phyloP scores from a whole-genome alignment of 1,139 yeast species.

The Suhomyces bokatorum region DNA sequence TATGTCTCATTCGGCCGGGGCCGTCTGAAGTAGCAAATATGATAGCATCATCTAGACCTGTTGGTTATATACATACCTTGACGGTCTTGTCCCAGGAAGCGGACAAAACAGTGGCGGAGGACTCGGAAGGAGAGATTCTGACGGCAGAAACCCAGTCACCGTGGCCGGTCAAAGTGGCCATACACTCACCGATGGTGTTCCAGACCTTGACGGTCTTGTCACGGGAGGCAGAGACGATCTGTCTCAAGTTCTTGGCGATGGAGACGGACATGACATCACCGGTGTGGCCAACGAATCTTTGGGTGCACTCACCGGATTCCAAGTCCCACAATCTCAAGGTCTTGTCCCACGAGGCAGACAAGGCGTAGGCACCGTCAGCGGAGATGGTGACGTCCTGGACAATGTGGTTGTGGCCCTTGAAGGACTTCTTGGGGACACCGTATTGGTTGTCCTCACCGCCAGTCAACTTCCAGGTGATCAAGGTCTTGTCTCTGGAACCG shows the following conservation, averaged over 20 bases:
- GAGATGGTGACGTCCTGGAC: constrained; percentile 98
- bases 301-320: constrained; percentile 90
- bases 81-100: constrained; percentile 99
- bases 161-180: constrained; percentile 94
- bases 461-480: constrained; percentile 98
- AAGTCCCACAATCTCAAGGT: constrained; percentile 99
- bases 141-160: constrained; percentile 99
- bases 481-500: constrained; percentile 98
- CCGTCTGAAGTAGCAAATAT: constrained; percentile 99
- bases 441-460: constrained; percentile 92
- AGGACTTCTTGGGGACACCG: constrained; percentile 98
- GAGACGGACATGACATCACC: constrained; percentile 97
- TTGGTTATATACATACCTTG: constrained; percentile 72
- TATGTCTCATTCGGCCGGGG: constrained; percentile 89
- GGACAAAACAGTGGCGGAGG: constrained; percentile 80
- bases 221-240: constrained; percentile 98
- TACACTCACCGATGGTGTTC: constrained; percentile 99
- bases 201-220: constrained; percentile 99
- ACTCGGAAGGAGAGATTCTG: constrained; percentile 86
- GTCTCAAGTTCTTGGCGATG: constrained; percentile 95
- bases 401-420: constrained; percentile 99
- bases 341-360: constrained; percentile 99
- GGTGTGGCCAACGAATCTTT: constrained; percentile 97
- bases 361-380: constrained; percentile 97
- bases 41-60: constrained; percentile 57